Evolutionary conservation across 805 yeast genomes (phyloP).

Genomic region (Ogataea pini): DNA sequence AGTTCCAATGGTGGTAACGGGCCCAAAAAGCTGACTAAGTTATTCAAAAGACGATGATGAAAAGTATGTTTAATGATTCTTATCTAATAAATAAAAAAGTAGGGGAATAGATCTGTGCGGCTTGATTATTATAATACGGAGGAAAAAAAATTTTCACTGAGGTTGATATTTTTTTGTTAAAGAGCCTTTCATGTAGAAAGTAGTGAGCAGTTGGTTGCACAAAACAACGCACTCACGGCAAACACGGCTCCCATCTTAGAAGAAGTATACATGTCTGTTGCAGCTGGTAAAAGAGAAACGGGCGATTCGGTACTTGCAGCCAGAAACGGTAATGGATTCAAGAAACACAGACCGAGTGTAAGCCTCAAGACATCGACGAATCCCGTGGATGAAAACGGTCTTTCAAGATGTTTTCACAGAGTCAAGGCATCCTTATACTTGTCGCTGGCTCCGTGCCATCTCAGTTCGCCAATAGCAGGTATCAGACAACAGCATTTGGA

Average conservation of each 20-base stretch:
- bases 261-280: constrained; percentile 7
- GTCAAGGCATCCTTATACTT: constrained; percentile 67
- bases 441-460: constrained; percentile 83
- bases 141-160: constrained; percentile 9
- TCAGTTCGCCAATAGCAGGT: constrained; percentile 71
- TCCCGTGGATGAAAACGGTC: constrained; percentile 37
- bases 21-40: constrained; percentile 26
- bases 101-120: constrained; percentile 5
- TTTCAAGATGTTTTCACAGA: constrained; percentile 69
- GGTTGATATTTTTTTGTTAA: neutral
- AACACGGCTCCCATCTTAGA: neutral
- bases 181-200: neutral
- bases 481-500: constrained; percentile 86
- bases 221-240: neutral
- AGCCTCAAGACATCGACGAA: constrained; percentile 18
- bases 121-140: constrained; percentile 3
- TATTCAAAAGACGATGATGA: constrained; percentile 31
- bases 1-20: constrained; percentile 7
- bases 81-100: constrained; percentile 6
- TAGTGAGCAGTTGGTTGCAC: neutral
- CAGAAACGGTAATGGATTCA: constrained; percentile 9
- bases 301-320: constrained; percentile 1
- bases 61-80: neutral
- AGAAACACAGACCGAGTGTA: constrained; percentile 13
- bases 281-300: constrained; percentile 11